Evolutionary conservation across 2,329 filamentous ascomycete species (phyloP), one percentile per base, ranked within the genome.

Genomic region (Aspergillus texensis): DNA sequence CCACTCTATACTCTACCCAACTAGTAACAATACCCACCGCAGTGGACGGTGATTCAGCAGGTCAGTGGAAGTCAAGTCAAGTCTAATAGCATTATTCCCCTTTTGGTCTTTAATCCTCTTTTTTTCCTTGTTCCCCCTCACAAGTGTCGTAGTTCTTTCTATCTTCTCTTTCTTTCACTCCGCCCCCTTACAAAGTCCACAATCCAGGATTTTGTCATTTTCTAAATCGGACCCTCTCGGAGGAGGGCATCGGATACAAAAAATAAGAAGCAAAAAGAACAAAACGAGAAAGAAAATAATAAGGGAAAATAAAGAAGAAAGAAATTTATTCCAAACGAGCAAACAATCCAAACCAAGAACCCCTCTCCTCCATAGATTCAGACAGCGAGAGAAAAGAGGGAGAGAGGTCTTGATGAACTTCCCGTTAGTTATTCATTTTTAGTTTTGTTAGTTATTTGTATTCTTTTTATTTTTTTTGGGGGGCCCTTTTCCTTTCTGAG

Each of bases 1-100:
- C 46, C 46, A 50, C 46, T 50, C 10, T 50, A 50, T 53, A 60
- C 26, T 45, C 24, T 46, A 60, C 58, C 58, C 50, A 46, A 46
- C 58, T 60, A 52, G 48, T 52, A 52, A 32, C 48, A 52, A 52
- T 52, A 52, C 48, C 48, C 48, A 52, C 48, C 46, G 2, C 46
- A 50, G 21, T 6, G 28, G 34, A 32, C 16, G 19, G 30, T 28
- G 48, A 52, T 32, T 21, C 48, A 52, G 48, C 48, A 52, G 19
- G 48, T 32, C 28, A 50, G 46, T 28, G 21, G 6, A 52, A n/a
- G 26, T 16, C 14, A 28, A 26, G 26, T 50, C 46, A 50, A 50
- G 26, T 32, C 19, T 28, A 52, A 52, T 52, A 52, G 48, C 48
- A 52, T 32, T 32, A 32, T 34, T 52, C 48, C 28, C 21, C 48